These are phyloP conservation scores for Colletotrichum shisoi DNA, from an alignment of 2,329 filamentous ascomycete species.

Conservation along the genomic window DNA sequence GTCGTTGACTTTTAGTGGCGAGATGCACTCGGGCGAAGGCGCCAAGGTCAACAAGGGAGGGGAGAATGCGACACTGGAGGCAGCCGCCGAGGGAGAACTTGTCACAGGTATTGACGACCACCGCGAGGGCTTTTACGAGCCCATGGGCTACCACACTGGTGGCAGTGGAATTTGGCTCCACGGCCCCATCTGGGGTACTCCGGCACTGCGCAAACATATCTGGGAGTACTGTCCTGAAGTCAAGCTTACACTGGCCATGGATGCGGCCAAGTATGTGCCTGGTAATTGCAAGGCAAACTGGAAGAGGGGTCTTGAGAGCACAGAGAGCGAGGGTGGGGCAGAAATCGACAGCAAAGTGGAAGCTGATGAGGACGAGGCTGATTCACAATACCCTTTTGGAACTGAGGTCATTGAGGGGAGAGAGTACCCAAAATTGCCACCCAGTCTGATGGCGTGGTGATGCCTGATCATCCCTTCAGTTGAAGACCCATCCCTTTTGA, in stretches of 20 bases:
- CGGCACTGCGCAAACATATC: conserved; percentile 57
- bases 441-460: conserved; percentile 43
- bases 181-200: conserved; percentile 58
- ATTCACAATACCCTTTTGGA: conserved; percentile 47
- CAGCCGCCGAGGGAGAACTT: conserved; percentile 46
- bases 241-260: conserved; percentile 65
- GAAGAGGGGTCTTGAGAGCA: conserved; percentile 51
- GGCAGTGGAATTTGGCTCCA: conserved; percentile 58
- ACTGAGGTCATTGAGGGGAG: conserved; percentile 53
- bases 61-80: conserved; percentile 43
- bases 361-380: conserved; percentile 32
- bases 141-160: conserved; percentile 67
- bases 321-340: conserved; percentile 34
- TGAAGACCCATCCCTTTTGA: not conserved
- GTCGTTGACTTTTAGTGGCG: conserved; percentile 60
- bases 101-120: conserved; percentile 58
- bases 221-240: conserved; percentile 67
- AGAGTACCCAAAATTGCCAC: conserved; percentile 53
- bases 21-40: conserved; percentile 53
- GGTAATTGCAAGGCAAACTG: conserved; percentile 56
- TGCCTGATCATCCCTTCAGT: not conserved
- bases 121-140: conserved; percentile 62
- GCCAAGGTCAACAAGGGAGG: conserved; percentile 40
- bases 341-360: conserved; percentile 35
- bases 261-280: conserved; percentile 60